Evolutionary conservation across 2,329 filamentous ascomycete genomes (phyloP).

Genomic region (Nothophoma quercina): DNA sequence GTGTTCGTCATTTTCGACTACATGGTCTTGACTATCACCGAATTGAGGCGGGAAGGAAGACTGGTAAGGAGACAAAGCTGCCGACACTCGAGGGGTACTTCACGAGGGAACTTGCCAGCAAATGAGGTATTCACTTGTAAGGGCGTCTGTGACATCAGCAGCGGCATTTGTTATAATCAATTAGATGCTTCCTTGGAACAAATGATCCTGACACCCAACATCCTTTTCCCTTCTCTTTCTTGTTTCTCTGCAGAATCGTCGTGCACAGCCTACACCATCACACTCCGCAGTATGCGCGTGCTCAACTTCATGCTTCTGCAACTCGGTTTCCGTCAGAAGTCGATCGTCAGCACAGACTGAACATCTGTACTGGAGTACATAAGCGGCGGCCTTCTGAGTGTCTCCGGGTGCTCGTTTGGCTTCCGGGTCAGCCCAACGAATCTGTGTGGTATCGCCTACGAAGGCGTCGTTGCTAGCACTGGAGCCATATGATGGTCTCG

Average conservation of each 20-base stretch:
- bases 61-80: constrained; percentile 12
- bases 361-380: constrained; percentile 31
- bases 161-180: neutral
- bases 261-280: constrained; percentile 21
- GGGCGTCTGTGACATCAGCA: no score
- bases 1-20: no score
- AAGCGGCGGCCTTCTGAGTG: constrained; percentile 10
- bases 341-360: constrained; percentile 29
- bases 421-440: constrained; percentile 35
- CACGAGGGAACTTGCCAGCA: constrained; percentile 10
- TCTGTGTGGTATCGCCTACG: constrained; percentile 34
- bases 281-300: constrained; percentile 35
- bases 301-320: constrained; percentile 34
- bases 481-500: neutral
- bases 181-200: constrained; percentile 13
- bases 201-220: constrained; percentile 16
- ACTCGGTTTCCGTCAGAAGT: constrained; percentile 35
- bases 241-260: constrained; percentile 36
- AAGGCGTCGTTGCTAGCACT: constrained; percentile 22
- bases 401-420: constrained; percentile 16
- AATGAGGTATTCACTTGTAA: neutral
- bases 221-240: neutral
- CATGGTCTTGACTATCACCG: no score
- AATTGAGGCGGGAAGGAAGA: constrained; percentile 52
- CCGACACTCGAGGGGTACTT: constrained; percentile 14